Percentiles rank a stretch among this genome's conserved stretches.
Conservation (phyloP, 2,329 filamentous ascomycete species). For the Microthyrium microscopicum region DNA sequence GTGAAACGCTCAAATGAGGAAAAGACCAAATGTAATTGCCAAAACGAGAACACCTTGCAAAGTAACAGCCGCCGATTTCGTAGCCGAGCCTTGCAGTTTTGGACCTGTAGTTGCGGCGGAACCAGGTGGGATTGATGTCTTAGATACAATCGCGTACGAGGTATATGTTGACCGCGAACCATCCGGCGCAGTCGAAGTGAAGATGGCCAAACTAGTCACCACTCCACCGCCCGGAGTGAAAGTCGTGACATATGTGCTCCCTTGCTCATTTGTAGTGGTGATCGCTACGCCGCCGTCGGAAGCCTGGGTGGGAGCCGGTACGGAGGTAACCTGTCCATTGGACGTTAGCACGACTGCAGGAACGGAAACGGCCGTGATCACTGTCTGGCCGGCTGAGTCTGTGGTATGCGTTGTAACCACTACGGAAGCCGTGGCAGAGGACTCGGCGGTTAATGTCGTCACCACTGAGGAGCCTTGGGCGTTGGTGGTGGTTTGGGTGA, state of each 20-base stretch:
- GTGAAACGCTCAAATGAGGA: no score
- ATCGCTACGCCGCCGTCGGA: slow-evolving; percentile 26
- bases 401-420: slow-evolving; percentile 23
- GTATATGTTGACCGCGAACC: slow-evolving; percentile 11
- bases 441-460: slow-evolving; percentile 23
- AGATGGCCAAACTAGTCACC: slow-evolving; percentile 22
- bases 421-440: slow-evolving; percentile 23
- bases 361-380: slow-evolving; percentile 21
- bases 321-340: slow-evolving; percentile 10
- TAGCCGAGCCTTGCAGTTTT: slow-evolving; percentile 4
- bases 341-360: slow-evolving; percentile 21
- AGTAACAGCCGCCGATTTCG: no score
- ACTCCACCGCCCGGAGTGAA: slow-evolving; percentile 27
- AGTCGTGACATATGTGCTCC: slow-evolving; percentile 27
- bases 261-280: slow-evolving; percentile 25
- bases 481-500: slow-evolving; percentile 21
- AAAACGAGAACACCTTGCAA: no score
- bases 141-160: slow-evolving; percentile 3
- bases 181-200: slow-evolving; percentile 18
- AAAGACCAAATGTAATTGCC: no score
- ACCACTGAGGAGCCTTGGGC: slow-evolving; percentile 19
- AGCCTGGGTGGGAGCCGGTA: slow-evolving; percentile 16
- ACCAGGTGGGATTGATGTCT: not conserved
- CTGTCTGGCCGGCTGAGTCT: slow-evolving; percentile 19
- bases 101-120: not conserved